Base-by-base conservation (phyloP, 2,329 filamentous ascomycete genomes). In the Penicillium verrucosum region DNA sequence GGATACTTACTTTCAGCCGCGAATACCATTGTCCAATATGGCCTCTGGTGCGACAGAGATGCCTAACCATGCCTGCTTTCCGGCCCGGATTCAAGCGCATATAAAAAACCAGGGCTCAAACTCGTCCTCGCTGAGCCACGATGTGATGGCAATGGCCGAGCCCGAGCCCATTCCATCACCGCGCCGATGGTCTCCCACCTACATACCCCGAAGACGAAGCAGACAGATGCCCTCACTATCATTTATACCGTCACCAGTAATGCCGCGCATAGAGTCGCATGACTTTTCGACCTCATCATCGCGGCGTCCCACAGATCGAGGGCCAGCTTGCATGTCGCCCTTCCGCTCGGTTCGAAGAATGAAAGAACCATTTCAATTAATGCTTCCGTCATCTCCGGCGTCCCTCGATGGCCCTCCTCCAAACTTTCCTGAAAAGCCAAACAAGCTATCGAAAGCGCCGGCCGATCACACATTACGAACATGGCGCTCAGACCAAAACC, bases 311-410 rank as follows among this genome's bases (percentile, higher is more conserved):
- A 56, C 59, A 36, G 70, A 71, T 16, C 68, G 71, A 6, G 60
- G 53, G 0, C 55, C 65, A 10, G 56, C 65, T 44, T 68, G 59
- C 21, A 65, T 74, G 37, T 75, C 73, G 11, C 73, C 73, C 0
- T 75, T 75, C 51, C 72, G 73, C 16, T 75, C 73, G 1, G 73
- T 75, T 10, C 68, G 70, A 18, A 70, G 60, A 56, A 75, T 75
- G 73, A 75, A 74, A 44, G 67, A 74, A 48, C 73, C 73, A 14
- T 75, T 75, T 36, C 72, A 72, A 38, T 58, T 75, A 16, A 70
- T 68, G 53, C 62, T 75, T 12, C 72, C 73, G 9, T 53, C 62
- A 7, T 75, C 73, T 2, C 73, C 73, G 6, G 58, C 49, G 10
- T 71, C 71, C 0, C 57, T 63, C 30, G 73, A 75, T 41, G 65